Conservation (phyloP, 768 basidiomycete species). For the Macrolepiota albuminosa region DNA sequence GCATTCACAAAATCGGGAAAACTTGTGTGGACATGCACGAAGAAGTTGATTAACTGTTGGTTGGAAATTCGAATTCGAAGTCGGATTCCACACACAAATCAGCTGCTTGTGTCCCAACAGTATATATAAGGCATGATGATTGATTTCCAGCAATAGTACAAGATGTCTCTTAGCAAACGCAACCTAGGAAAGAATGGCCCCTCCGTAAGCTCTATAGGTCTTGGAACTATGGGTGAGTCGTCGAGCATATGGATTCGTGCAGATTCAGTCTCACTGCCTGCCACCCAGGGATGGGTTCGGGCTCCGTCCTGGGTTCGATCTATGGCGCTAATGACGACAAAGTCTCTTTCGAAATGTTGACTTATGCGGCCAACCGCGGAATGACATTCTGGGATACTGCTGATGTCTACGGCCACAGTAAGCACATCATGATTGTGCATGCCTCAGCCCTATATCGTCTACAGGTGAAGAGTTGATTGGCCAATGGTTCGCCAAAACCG, state of each 20-base stretch:
- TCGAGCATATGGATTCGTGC: neutral
- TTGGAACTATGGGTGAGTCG: constrained; percentile 22
- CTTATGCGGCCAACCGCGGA: constrained; percentile 19
- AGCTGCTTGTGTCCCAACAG: neutral
- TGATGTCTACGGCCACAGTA: constrained; percentile 39
- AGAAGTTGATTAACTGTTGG: neutral
- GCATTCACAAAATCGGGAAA: too few species aligned
- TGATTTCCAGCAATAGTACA: neutral
- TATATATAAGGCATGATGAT: neutral
- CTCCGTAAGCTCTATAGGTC: constrained; percentile 21
- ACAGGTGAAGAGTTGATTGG: constrained; percentile 10
- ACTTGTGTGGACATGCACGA: neutral
- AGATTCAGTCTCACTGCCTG: neutral
- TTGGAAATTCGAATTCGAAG: neutral
- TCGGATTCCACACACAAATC: neutral
- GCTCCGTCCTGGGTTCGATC: constrained; percentile 10
- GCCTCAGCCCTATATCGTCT: neutral
- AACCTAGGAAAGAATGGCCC: constrained; percentile 23
- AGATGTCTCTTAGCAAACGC: constrained; percentile 14
- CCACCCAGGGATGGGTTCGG: neutral
- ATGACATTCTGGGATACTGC: constrained; percentile 45
- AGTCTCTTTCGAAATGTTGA: constrained; percentile 14
- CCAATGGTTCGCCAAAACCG: constrained; percentile 43
- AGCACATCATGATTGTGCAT: neutral
- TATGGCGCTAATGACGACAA: constrained; percentile 28